phyloP scores from a whole-genome alignment of 352 stramenopile genomes.

The Elongisporangium anandrum region DNA sequence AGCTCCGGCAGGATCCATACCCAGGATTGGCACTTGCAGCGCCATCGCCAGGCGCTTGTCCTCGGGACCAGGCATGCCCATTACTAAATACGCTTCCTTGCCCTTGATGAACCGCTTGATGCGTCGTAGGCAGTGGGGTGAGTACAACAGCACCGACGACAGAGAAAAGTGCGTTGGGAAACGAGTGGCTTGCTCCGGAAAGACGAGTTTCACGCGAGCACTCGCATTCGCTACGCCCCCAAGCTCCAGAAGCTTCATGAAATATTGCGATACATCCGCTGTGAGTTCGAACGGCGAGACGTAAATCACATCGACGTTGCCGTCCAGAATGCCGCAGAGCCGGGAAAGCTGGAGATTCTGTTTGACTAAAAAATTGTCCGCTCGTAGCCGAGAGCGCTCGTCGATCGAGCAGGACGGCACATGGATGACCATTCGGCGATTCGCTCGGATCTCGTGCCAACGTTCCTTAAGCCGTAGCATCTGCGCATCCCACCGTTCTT shows the following conservation, averaged over 20 bases:
- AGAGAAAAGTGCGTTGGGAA: slow-evolving; percentile 85
- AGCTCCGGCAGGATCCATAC: slow-evolving; percentile 36
- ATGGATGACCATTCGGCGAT: slow-evolving; percentile 68
- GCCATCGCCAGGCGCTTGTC: slow-evolving; percentile 77
- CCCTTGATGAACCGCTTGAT: slow-evolving; percentile 54
- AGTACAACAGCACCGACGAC: slow-evolving; percentile 80
- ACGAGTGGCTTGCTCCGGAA: slow-evolving; percentile 74
- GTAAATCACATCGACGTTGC: slow-evolving; percentile 86
- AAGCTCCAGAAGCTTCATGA: slow-evolving; percentile 83
- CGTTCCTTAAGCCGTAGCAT: slow-evolving; percentile 45
- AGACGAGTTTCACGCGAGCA: slow-evolving; percentile 73
- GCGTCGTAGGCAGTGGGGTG: slow-evolving; percentile 62
- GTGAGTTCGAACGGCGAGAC: slow-evolving; percentile 80
- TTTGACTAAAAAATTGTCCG: slow-evolving; percentile 63
- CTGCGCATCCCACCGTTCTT: slow-evolving; percentile 33
- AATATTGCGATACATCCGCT: slow-evolving; percentile 72
- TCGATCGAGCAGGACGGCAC: slow-evolving; percentile 78
- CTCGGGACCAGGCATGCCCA: slow-evolving; percentile 63
- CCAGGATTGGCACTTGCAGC: slow-evolving; percentile 77
- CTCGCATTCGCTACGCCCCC: slow-evolving; percentile 49
- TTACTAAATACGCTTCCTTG: slow-evolving; percentile 77
- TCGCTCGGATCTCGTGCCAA: slow-evolving; percentile 45
- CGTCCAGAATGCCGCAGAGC: slow-evolving; percentile 63
- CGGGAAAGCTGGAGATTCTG: slow-evolving; percentile 84
- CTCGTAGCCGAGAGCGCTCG: slow-evolving; percentile 54